phyloP scores from a whole-genome alignment of 768 basidiomycete species.

The Gymnopilus dilepis region DNA sequence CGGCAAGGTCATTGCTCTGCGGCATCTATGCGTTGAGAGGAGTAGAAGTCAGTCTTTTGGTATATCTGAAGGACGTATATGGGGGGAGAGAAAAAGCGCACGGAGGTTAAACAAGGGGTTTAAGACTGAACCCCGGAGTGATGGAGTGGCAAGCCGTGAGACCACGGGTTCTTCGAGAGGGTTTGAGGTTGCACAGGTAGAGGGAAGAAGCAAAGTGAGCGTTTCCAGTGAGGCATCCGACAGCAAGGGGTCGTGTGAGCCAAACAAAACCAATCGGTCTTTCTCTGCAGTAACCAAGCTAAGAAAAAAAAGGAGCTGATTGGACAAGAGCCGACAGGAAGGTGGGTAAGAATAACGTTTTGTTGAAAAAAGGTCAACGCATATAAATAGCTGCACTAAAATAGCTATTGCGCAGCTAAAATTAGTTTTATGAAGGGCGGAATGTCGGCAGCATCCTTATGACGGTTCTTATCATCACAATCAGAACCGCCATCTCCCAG shows the following conservation, averaged over 20 bases:
- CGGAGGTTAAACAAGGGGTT: neutral
- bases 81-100: neutral
- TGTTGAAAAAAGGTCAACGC: neutral
- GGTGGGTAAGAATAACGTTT: constrained; percentile 1
- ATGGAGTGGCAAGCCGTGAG: neutral
- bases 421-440: neutral
- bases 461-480: neutral
- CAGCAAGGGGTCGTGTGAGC: constrained; percentile 2
- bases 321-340: neutral
- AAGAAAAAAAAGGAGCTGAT: constrained; percentile 1
- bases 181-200: neutral
- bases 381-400: neutral
- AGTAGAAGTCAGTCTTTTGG: neutral
- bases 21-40: neutral
- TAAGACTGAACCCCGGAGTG: neutral
- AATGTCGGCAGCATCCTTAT: neutral
- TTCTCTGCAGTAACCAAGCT: neutral
- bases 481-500: neutral
- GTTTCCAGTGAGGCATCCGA: constrained; percentile 2
- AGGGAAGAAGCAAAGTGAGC: neutral
- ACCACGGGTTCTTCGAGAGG: neutral
- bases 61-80: neutral
- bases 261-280: neutral
- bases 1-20: neutral
- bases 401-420: neutral